Percentiles rank a stretch among this genome's conserved stretches.
These are phyloP conservation scores for Globisporangium barbulae DNA, from an alignment of 352 stramenopile genomes.

Conservation along the genomic window DNA sequence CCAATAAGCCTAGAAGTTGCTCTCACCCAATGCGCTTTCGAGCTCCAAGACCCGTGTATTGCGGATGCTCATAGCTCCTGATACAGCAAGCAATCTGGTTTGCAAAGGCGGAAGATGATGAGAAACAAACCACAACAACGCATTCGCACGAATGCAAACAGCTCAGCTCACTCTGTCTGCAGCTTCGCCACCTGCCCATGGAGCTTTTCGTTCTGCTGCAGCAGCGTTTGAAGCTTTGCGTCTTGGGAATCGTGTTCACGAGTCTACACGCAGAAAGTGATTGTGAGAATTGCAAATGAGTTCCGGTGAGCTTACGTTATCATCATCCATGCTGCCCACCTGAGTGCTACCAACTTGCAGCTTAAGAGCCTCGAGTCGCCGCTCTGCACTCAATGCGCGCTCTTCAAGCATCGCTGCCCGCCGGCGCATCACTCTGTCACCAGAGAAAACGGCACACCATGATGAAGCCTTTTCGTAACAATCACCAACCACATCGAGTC, in stretches of 20 bases:
- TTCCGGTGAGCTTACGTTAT: neutral
- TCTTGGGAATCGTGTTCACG: neutral
- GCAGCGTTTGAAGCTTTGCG: neutral
- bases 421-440: neutral
- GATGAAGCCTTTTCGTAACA: neutral
- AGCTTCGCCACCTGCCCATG: constrained; percentile 1
- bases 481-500: neutral
- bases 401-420: neutral
- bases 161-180: neutral
- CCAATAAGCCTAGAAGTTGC: neutral
- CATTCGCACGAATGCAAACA: neutral
- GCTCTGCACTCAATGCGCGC: constrained; percentile 1
- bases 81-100: neutral
- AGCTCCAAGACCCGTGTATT: constrained; percentile 2
- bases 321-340: neutral
- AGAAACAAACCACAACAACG: neutral
- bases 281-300: neutral
- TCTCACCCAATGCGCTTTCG: constrained; percentile 2
- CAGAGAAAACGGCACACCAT: neutral
- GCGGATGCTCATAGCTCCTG: neutral
- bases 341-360: neutral
- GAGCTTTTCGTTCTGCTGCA: neutral
- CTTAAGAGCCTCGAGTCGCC: neutral
- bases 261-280: neutral
- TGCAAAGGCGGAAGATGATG: neutral